Conservation (phyloP, 225 moss, liverwort and hornwort genomes). For the Marchantia polymorpha region DNA sequence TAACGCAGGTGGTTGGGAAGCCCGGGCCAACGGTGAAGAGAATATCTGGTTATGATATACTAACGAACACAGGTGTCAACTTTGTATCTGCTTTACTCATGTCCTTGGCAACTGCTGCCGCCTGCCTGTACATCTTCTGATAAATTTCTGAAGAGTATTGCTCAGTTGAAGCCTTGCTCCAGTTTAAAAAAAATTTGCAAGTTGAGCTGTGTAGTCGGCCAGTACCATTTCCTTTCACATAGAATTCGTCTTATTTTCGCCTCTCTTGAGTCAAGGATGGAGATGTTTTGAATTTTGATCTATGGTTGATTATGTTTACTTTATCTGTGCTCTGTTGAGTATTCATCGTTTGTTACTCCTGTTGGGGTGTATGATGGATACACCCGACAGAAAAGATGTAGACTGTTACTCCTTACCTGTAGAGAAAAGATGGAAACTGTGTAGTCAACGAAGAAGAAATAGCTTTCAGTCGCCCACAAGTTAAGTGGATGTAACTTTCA, state of each 20-base stretch:
- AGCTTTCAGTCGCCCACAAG: too few species aligned
- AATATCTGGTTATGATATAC: constrained; percentile 70
- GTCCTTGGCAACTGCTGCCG: constrained; percentile 65
- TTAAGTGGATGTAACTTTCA: too few species aligned
- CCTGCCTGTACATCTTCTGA: constrained; percentile 65
- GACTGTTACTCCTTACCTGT: too few species aligned
- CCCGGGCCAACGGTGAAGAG: constrained; percentile 85
- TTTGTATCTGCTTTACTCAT: constrained; percentile 72
- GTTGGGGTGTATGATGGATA: not conserved
- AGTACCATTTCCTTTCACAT: not conserved
- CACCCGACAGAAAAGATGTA: too few species aligned
- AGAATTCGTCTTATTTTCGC: not conserved
- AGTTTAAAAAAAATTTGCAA: not conserved
- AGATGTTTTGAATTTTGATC: not conserved
- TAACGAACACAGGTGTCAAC: constrained; percentile 77
- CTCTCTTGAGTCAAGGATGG: not conserved
- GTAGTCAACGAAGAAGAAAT: too few species aligned
- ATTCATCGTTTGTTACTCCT: not conserved
- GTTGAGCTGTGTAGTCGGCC: not conserved
- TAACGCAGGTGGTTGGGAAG: constrained; percentile 75
- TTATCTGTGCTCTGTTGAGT: not conserved
- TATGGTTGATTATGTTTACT: not conserved
- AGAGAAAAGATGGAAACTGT: too few species aligned
- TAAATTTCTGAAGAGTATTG: not conserved
- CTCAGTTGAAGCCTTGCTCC: not conserved